phyloP scores from a whole-genome alignment of 2,329 filamentous ascomycete genomes.

The Fusarium tricinctum region DNA sequence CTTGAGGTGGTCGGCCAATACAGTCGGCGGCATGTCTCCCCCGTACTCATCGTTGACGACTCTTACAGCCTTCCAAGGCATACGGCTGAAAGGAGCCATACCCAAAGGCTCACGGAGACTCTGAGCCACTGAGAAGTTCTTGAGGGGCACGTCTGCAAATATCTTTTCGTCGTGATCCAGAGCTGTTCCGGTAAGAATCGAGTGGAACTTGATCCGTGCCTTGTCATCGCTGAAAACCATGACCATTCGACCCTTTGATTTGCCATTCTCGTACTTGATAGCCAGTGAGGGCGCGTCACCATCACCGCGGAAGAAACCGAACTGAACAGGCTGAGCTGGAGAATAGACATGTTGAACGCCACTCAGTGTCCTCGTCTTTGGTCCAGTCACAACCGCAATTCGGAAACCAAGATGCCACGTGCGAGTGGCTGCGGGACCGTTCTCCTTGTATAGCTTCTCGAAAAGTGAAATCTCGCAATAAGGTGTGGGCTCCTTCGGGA shows the following conservation, averaged over 20 bases:
- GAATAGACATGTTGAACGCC: slow-evolving; percentile 79
- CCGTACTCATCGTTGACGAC: slow-evolving; percentile 80
- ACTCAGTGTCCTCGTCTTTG: slow-evolving; percentile 82
- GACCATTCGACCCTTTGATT: slow-evolving; percentile 78
- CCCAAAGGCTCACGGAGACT: slow-evolving; percentile 65
- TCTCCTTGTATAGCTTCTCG: slow-evolving; percentile 76
- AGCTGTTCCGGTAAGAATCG: slow-evolving; percentile 79
- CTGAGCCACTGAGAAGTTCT: slow-evolving; percentile 73
- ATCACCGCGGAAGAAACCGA: slow-evolving; percentile 81
- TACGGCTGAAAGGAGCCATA: slow-evolving; percentile 63
- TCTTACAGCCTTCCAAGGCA: slow-evolving; percentile 76
- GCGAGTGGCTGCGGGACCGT: slow-evolving; percentile 79
- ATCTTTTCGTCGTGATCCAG: slow-evolving; percentile 77
- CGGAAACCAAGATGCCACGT: slow-evolving; percentile 84
- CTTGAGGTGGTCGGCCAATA: slow-evolving; percentile 82
- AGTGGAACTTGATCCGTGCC: slow-evolving; percentile 79
- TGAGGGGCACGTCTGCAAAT: slow-evolving; percentile 77
- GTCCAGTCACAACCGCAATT: slow-evolving; percentile 81
- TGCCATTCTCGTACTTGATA: slow-evolving; percentile 76
- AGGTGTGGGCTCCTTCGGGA: slow-evolving; percentile 80
- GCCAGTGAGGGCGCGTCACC: slow-evolving; percentile 77
- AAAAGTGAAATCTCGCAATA: slow-evolving; percentile 82
- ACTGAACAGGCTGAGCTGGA: slow-evolving; percentile 77
- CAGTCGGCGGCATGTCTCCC: slow-evolving; percentile 71
- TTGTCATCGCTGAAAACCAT: slow-evolving; percentile 82